Conservation (phyloP, 257 asterid genomes). For the Nicotiana paniculata region DNA sequence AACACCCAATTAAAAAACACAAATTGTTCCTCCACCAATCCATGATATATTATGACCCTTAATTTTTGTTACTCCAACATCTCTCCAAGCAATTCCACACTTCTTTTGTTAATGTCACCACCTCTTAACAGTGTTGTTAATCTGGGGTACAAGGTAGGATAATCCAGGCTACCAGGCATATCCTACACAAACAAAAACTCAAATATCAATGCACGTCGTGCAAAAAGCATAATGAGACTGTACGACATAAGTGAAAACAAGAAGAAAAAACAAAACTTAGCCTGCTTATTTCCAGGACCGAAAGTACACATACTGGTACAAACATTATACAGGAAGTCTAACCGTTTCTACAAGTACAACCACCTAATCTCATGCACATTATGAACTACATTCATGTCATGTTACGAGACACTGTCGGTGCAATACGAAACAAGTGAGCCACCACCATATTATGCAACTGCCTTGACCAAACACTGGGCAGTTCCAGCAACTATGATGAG, state of each 20-base stretch:
- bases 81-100: constrained; percentile 82
- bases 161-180: constrained; percentile 47
- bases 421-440: background rate
- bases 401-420: background rate
- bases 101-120: constrained; percentile 74
- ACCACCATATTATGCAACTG: background rate
- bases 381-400: background rate
- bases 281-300: background rate
- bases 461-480: background rate
- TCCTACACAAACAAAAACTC: constrained; percentile 39
- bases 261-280: background rate
- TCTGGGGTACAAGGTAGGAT: constrained; percentile 61
- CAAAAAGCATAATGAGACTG: background rate
- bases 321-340: background rate
- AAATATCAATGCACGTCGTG: background rate
- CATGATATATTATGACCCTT: constrained; percentile 17
- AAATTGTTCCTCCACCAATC: constrained; percentile 11
- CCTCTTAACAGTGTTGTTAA: constrained; percentile 72
- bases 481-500: constrained; percentile 4
- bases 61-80: constrained; percentile 86
- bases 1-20: background rate
- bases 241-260: background rate
- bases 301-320: background rate
- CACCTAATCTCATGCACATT: background rate
- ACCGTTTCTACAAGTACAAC: background rate